Base-by-base conservation (phyloP, 73 alveolate genomes). In the Paramecium sonneborni region DNA sequence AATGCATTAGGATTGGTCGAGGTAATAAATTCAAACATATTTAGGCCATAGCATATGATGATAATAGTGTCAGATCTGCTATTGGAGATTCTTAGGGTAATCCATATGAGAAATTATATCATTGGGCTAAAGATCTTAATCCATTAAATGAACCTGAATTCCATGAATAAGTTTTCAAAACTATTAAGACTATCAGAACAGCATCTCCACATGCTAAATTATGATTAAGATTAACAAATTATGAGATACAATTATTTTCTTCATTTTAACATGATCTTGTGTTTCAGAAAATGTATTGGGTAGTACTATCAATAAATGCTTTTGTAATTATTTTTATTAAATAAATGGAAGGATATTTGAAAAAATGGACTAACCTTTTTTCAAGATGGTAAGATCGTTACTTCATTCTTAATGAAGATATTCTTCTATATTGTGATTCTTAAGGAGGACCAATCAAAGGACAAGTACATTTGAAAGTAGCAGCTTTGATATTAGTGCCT, bases 301-400 rank as follows among this genome's bases (percentile, higher is more conserved):
- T 11, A 46, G 9, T 5, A 14, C 24, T 3, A 46, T 11, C 9
- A 1, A 46, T 46, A 1, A 11, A 46, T 46, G 57, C 15, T 52
- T 72, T 79, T 5, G 12, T 79, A 79, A 41, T 37, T 43, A 41
- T 30, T 43, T 11, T 79, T 79, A 79, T 43, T 79, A 15, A 18
- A 14, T 15, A 62, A 62, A 93, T 93, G 96, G 96, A 93, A 93
- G 96, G 96, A 26, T 92, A 76, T 85, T 67, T 93, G 26, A 76
- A 86, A 34, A 93, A 93, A 85, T 93, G 93, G 92, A 67, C 85
- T 20, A 93, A 93, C 37, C 62, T 92, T 39, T 76, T 93, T 38
- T 72, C 68, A 18, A 92, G 98, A 0, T 93, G 96, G 96, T 39
- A 93, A 82, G 93, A 92, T 20, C 93, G 96, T 21, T 93, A 93